Conservation (phyloP, 768 basidiomycete species). For the Trametes cubensis region DNA sequence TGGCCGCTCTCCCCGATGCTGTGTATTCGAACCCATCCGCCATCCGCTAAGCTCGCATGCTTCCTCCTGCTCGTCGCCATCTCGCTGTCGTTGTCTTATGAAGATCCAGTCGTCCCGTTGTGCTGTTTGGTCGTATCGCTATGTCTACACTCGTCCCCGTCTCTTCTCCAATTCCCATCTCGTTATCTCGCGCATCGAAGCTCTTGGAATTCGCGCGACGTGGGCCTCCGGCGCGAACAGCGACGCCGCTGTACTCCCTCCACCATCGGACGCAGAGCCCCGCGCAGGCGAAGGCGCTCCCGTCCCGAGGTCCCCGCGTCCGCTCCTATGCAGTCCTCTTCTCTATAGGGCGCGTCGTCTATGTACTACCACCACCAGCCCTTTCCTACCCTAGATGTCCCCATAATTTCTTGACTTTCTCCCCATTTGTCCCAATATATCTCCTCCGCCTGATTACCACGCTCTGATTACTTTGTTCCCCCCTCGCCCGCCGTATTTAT, state of each 20-base stretch:
- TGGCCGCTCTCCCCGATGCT: background rate
- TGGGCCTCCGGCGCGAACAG: constrained; percentile 12
- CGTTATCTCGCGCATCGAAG: constrained; percentile 1
- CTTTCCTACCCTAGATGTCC: constrained; percentile 12
- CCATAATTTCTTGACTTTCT: constrained; percentile 18
- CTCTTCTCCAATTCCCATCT: background rate
- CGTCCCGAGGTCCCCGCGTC: constrained; percentile 5
- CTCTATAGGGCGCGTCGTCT: constrained; percentile 1
- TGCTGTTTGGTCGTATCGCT: constrained; percentile 21
- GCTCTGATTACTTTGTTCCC: background rate
- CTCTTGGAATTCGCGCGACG: background rate
- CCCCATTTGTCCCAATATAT: background rate
- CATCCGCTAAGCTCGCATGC: constrained; percentile 1
- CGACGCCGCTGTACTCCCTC: constrained; percentile 5
- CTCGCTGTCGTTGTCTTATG: constrained; percentile 15
- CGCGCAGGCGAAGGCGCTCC: constrained; percentile 18
- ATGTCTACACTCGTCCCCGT: constrained; percentile 15
- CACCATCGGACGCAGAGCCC: background rate
- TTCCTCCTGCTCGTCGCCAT: constrained; percentile 12
- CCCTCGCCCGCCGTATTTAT: constrained; percentile 15
- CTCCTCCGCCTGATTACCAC: background rate
- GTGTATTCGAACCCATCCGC: background rate
- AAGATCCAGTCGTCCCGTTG: constrained; percentile 19
- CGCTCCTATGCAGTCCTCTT: constrained; percentile 18
- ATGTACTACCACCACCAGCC: constrained; percentile 14